Conservation (phyloP, 1,284 basidiomycete genomes). For the Xerocomus minutiporus region DNA sequence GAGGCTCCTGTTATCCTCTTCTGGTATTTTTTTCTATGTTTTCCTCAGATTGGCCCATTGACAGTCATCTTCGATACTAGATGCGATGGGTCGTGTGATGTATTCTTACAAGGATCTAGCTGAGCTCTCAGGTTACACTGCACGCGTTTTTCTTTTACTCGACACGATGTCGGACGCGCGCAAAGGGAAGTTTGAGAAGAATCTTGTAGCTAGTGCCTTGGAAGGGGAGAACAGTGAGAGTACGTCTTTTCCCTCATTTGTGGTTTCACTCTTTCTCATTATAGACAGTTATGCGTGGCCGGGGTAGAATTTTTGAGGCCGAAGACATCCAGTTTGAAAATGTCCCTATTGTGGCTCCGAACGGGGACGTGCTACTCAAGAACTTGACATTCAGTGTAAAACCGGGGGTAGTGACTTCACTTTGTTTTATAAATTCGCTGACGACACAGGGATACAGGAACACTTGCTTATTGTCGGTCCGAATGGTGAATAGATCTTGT, state of each 20-base stretch:
- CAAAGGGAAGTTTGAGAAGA: slow-evolving; percentile 85
- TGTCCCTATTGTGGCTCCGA: slow-evolving; percentile 95
- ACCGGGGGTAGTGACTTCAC: slow-evolving; percentile 60
- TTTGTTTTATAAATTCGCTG: slow-evolving; percentile 8
- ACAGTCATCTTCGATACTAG: slow-evolving; percentile 33
- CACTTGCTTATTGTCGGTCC: slow-evolving; percentile 90
- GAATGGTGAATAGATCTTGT: slow-evolving; percentile 55
- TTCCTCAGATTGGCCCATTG: background rate
- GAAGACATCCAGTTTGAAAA: slow-evolving; percentile 89
- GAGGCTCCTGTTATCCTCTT: slow-evolving; percentile 80
- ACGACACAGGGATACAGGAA: slow-evolving; percentile 47
- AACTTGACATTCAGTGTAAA: slow-evolving; percentile 87
- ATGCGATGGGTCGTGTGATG: slow-evolving; percentile 83
- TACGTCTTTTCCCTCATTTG: slow-evolving; percentile 36
- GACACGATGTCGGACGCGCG: slow-evolving; percentile 91
- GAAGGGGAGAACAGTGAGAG: slow-evolving; percentile 79
- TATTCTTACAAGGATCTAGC: slow-evolving; percentile 96
- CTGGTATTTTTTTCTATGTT: slow-evolving; percentile 40
- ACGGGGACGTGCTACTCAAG: slow-evolving; percentile 87
- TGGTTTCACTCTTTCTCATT: background rate
- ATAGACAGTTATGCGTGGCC: slow-evolving; percentile 66
- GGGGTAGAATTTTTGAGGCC: slow-evolving; percentile 78
- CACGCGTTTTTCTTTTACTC: slow-evolving; percentile 84
- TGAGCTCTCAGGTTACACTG: slow-evolving; percentile 93
- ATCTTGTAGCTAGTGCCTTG: slow-evolving; percentile 70